Evolutionary conservation across 345 rosid genomes (phyloP), one percentile per base, ranked within the genome.

Genomic region (Sisymbrium altissimum): DNA sequence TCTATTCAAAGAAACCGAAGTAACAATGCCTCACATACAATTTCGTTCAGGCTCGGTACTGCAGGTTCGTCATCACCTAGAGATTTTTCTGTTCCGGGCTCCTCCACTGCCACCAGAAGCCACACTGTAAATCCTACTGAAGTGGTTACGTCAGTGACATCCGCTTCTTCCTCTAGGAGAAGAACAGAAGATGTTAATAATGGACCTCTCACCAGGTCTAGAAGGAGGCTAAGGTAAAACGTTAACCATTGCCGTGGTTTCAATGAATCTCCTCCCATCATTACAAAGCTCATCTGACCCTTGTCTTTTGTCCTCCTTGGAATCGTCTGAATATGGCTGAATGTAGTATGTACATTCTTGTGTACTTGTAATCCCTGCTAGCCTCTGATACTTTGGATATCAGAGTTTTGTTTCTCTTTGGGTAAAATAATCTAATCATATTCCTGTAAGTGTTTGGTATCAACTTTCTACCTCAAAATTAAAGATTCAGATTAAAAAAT

Each of bases 121-220:
- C 81, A 72, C 64, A 66, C 73, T 78, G 71, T 74, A 4, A 49
- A 78, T 65, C 48, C 78, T 66, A 82, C 80, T 13, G 75, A 57
- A 44, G 83, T 70, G 54, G 53, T 80, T 59, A 78, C 81, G 74
- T 72, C 84, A n/a, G 66, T 65, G 54, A 68, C 83, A 7, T 68
- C 74, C 0, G 65, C 88, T 7, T 85, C 87, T 32, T 78, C 84
- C n/a, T 78, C 89, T 19, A 79, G 87, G 59, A 81, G 83, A 64
- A 81, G 84, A 63, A 70, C 59, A 14, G 83, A 83, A 33, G 80
- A 70, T 70, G 76, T 80, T 33, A 81, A 74, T 43, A 70, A 76
- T 57, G 85, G 81, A 72, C 81, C 71, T 79, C 62, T 78, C 46
- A 88, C 85, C 15, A 79, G 73, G 46, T 82, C 79, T 35, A 79